Percentiles rank a stretch among this genome's conserved stretches.
phyloP scores from a whole-genome alignment of 2,329 filamentous ascomycete genomes.

The Fusarium setosum region DNA sequence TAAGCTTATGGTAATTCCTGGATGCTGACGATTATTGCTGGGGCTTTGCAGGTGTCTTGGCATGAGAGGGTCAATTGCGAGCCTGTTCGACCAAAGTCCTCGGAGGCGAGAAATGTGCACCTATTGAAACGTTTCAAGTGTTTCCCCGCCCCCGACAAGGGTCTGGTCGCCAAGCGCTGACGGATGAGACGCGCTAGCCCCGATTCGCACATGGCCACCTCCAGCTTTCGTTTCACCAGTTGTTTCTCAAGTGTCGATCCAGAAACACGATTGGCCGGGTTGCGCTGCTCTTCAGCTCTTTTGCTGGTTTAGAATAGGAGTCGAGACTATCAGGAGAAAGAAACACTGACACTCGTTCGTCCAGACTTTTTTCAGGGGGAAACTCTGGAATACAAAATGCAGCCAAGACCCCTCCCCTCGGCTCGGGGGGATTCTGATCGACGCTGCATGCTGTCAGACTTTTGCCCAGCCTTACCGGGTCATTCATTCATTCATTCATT shows the following conservation, averaged over 20 bases:
- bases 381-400: neutral
- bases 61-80: too few relatives aligned
- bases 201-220: neutral
- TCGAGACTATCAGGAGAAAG: too few relatives aligned
- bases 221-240: neutral
- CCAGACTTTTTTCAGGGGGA: neutral
- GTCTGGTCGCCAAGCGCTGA: neutral
- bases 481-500: too few relatives aligned
- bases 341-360: too few relatives aligned
- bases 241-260: neutral
- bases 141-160: neutral
- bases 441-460: neutral
- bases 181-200: neutral
- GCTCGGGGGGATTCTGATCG: neutral
- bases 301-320: too few relatives aligned
- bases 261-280: neutral
- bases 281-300: too few relatives aligned
- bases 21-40: too few relatives aligned
- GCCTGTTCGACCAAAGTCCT: too few relatives aligned
- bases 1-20: too few relatives aligned
- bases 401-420: neutral
- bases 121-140: too few relatives aligned
- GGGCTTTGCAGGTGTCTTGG: too few relatives aligned
- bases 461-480: neutral
- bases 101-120: too few relatives aligned